Base-by-base conservation (phyloP, 2,329 filamentous ascomycete species). In the Cordyceps tenuipes region DNA sequence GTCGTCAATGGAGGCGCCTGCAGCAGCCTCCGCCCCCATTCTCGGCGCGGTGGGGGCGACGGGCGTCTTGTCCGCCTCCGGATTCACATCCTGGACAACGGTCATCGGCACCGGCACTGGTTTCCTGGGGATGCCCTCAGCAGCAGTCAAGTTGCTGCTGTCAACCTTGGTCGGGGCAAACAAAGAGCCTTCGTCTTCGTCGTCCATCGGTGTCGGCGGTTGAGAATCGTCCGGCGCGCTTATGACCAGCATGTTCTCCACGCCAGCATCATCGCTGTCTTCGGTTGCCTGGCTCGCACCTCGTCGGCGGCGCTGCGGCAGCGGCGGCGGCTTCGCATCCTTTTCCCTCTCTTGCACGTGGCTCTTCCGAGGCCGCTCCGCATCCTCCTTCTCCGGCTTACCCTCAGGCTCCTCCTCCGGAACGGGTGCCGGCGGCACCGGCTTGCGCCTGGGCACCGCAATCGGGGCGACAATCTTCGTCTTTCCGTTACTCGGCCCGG, bases 221-320 rank as follows among this genome's bases (percentile, higher is more conserved):
- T 83, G 79, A 4, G 84, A 88, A 62, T 88, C 85, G 12, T 75
- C 74, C 0, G 86, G 86, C 1, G 85, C 86, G 61, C 82, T 81
- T 13, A 89, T 84, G 17, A 90, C 81, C 5, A 89, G 75, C 46
- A 89, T 70, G 9, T 76, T 77, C 61, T 86, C 81, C 7, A 79
- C 77, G 1, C 68, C 69, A 7, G 71, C 67, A 29, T 68, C 68
- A 1, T 68, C 69, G 8, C 71, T 68, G 10, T 74, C 72, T 6
- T 19, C 41, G n/a, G 68, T 65, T 12, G 73, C 69, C 15, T 76
- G 68, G 41, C 70, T 70, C 71, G 36, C 48, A 29, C 43, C 15
- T 23, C 71, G 67, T 51, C 75, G 71, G 46, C 75, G 71, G 46
- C 75, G 70, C 19, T 75, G 77, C 4, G 84, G 82, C 21, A 84